phyloP scores from a whole-genome alignment of 805 yeast species.

The Teunomyces aglyptinius region DNA sequence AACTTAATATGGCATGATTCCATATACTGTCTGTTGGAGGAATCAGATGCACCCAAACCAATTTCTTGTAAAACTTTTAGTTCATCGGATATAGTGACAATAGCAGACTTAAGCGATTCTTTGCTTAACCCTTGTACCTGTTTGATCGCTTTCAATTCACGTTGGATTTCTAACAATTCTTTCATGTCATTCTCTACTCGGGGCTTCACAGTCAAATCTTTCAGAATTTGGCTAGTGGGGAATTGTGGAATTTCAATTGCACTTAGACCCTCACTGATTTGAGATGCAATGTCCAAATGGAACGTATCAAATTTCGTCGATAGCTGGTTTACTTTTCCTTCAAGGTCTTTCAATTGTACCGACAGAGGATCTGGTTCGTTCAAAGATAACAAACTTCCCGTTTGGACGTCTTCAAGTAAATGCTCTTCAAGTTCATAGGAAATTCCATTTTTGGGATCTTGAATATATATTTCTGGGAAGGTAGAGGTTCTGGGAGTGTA shows the following conservation, averaged over 20 bases:
- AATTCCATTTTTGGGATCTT: conserved; percentile 56
- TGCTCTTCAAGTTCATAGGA: conserved; percentile 80
- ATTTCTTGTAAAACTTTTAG: conserved; percentile 52
- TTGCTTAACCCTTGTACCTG: conserved; percentile 53
- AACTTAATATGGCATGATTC: conserved; percentile 69
- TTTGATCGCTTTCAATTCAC: conserved; percentile 57
- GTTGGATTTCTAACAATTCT: conserved; percentile 47
- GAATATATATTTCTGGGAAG: conserved; percentile 78
- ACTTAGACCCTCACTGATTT: conserved; percentile 18
- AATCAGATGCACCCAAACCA: conserved; percentile 36
- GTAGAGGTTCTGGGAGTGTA: conserved; percentile 69
- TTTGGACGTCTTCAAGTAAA: conserved; percentile 53
- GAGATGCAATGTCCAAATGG: conserved; percentile 12
- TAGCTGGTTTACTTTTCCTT: conserved; percentile 13
- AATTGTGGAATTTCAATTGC: conserved; percentile 18
- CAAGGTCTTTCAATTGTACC: conserved; percentile 20
- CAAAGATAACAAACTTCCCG: conserved; percentile 60
- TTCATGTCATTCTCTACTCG: conserved; percentile 10
- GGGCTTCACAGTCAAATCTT: background rate
- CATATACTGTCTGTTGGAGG: conserved; percentile 59
- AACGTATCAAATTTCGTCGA: conserved; percentile 17
- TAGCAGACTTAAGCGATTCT: conserved; percentile 38
- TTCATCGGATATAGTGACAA: conserved; percentile 43
- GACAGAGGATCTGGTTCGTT: conserved; percentile 43
- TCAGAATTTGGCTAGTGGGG: background rate